These are phyloP conservation scores for Trichocomaceae sp. DNA, from an alignment of 2,329 filamentous ascomycete genomes.

Conservation along the genomic window DNA sequence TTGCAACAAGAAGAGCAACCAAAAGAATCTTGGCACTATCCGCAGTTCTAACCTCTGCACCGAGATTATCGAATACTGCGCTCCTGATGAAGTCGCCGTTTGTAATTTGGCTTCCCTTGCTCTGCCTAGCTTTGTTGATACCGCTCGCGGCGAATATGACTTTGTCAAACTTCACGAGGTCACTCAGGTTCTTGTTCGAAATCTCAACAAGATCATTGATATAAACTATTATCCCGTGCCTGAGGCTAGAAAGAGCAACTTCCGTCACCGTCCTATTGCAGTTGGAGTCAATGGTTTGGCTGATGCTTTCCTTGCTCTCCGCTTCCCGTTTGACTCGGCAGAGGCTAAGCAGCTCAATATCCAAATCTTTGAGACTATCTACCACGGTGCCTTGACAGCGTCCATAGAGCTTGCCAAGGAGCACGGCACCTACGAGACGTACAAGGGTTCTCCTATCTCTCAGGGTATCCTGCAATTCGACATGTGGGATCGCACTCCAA, in stretches of 20 bases:
- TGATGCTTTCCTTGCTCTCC: conserved; percentile 93
- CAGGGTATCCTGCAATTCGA: conserved; percentile 96
- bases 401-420: conserved; percentile 81
- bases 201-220: conserved; percentile 97
- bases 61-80: conserved; percentile 95
- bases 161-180: conserved; percentile 97
- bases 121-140: conserved; percentile 84
- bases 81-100: conserved; percentile 95
- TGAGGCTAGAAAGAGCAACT: conserved; percentile 92
- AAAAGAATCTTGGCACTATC: conserved; percentile 98
- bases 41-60: conserved; percentile 98
- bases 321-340: conserved; percentile 92
- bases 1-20: conserved; percentile 99
- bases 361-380: conserved; percentile 99
- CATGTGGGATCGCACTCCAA: conserved; percentile 94
- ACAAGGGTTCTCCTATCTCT: conserved; percentile 87
- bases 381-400: conserved; percentile 86
- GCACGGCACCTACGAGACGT: conserved; percentile 79
- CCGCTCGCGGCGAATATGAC: conserved; percentile 77
- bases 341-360: conserved; percentile 92
- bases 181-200: conserved; percentile 82
- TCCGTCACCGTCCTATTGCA: conserved; percentile 91
- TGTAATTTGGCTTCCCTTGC: conserved; percentile 96
- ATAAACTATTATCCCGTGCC: conserved; percentile 97
- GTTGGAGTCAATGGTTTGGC: conserved; percentile 96